Conservation (phyloP, 1,284 basidiomycete genomes). For the Grifola frondosa region DNA sequence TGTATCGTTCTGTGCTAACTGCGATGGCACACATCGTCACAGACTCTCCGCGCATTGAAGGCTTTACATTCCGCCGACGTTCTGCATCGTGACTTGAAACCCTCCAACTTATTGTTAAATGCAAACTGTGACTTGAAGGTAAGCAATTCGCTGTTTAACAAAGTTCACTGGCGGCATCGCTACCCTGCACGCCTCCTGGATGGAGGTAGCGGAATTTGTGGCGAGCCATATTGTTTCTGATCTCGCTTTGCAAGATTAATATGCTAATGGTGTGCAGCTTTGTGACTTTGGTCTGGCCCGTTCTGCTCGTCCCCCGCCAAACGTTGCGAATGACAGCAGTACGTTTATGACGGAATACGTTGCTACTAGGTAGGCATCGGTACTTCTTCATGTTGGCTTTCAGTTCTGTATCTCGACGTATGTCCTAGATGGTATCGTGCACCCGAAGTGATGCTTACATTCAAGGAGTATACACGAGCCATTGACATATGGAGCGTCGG, state of each 20-base stretch:
- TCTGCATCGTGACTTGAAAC: conserved; percentile 88
- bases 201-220: too few relatives aligned
- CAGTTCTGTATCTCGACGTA: background rate
- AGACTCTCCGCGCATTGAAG: conserved; percentile 89
- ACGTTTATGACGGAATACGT: conserved; percentile 97
- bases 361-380: conserved; percentile 65
- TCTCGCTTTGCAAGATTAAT: too few relatives aligned
- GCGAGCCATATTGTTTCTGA: too few relatives aligned
- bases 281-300: conserved; percentile 94
- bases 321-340: conserved; percentile 77
- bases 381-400: background rate
- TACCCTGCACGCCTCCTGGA: too few relatives aligned
- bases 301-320: conserved; percentile 77
- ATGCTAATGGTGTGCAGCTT: too few relatives aligned
- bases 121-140: conserved; percentile 96
- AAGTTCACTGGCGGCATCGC: too few relatives aligned
- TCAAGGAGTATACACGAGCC: conserved; percentile 90
- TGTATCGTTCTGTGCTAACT: background rate
- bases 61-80: conserved; percentile 91
- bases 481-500: conserved; percentile 95
- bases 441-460: conserved; percentile 94
- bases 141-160: too few relatives aligned
- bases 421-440: conserved; percentile 84
- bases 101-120: conserved; percentile 89
- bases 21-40: conserved; percentile 14